Percentiles rank a stretch among this genome's conserved stretches.
Conservation (phyloP, 306 rosid genomes). For the Medicago arabica region DNA sequence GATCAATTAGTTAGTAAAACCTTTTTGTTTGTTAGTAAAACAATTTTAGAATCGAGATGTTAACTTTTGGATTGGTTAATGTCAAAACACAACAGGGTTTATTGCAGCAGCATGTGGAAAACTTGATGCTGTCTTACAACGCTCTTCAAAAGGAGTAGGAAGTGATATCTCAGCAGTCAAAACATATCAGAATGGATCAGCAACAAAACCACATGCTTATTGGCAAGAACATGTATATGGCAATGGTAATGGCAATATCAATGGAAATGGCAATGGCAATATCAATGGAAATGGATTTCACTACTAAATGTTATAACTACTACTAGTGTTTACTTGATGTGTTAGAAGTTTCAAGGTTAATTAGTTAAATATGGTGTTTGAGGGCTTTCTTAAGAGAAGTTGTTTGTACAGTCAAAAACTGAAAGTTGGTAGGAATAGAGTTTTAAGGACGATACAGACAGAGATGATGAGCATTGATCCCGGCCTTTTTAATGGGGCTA, state of each 20-base stretch:
- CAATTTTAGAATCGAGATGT: conserved; percentile 16
- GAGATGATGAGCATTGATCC: conserved; percentile 57
- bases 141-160: conserved; percentile 56
- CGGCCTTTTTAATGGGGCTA: conserved; percentile 60
- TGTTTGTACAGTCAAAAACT: conserved; percentile 59
- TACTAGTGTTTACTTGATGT: conserved; percentile 27
- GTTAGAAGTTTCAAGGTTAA: conserved; percentile 8
- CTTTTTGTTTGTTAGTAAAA: not conserved
- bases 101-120: conserved; percentile 81
- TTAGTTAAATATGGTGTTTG: conserved; percentile 24
- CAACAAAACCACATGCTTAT: conserved; percentile 40
- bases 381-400: conserved; percentile 39
- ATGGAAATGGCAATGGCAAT: not conserved
- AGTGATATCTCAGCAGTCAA: conserved; percentile 45
- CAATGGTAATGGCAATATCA: conserved; percentile 50
- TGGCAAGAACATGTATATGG: conserved; percentile 54
- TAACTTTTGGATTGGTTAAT: conserved; percentile 7
- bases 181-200: conserved; percentile 51
- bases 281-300: conserved; percentile 65
- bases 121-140: conserved; percentile 57
- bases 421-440: conserved; percentile 55
- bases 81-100: conserved; percentile 65
- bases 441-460: conserved; percentile 48
- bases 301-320: conserved; percentile 43
- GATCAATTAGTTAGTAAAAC: not conserved